Evolutionary conservation across 148 eudicot genomes (phyloP).

Genomic region (Drosera capensis): DNA sequence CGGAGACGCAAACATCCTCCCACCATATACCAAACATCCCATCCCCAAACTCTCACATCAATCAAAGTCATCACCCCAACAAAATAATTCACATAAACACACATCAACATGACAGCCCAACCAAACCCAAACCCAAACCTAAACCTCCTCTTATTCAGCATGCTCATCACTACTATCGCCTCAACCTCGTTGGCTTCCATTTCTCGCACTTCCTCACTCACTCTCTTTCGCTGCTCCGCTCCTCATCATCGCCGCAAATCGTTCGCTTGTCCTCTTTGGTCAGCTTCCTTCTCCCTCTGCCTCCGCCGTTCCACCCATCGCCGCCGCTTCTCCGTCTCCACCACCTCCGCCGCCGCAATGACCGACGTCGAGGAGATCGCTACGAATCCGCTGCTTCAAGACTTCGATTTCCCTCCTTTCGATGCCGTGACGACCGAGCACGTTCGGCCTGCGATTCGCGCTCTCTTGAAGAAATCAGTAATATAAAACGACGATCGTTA

Average conservation of each 20-base stretch:
- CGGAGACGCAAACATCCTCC: no score
- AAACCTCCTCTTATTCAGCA: no score
- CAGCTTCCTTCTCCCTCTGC: conserved; percentile 35
- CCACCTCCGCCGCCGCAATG: conserved; percentile 9
- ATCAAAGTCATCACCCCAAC: no score
- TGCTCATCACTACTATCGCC: conserved; percentile 33
- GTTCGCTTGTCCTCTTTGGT: conserved; percentile 67
- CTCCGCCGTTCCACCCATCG: conserved; percentile 7
- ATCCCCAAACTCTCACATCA: no score
- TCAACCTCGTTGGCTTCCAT: conserved; percentile 13
- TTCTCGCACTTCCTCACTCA: conserved; percentile 14
- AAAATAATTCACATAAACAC: no score
- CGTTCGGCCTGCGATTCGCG: conserved; percentile 79
- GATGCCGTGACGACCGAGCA: conserved; percentile 59
- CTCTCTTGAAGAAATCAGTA: conserved; percentile 47
- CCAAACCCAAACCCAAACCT: no score
- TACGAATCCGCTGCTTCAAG: conserved; percentile 46
- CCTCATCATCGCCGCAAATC: conserved; percentile 23
- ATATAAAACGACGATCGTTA: not conserved
- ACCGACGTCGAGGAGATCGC: conserved; percentile 4
- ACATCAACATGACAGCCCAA: no score
- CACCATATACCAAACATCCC: no score
- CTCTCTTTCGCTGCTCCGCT: conserved; percentile 8
- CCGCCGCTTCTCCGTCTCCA: conserved; percentile 16
- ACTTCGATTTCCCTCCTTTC: conserved; percentile 78